Base-by-base conservation (phyloP, 1,284 basidiomycete species). In the Exsudoporus floridanus region DNA sequence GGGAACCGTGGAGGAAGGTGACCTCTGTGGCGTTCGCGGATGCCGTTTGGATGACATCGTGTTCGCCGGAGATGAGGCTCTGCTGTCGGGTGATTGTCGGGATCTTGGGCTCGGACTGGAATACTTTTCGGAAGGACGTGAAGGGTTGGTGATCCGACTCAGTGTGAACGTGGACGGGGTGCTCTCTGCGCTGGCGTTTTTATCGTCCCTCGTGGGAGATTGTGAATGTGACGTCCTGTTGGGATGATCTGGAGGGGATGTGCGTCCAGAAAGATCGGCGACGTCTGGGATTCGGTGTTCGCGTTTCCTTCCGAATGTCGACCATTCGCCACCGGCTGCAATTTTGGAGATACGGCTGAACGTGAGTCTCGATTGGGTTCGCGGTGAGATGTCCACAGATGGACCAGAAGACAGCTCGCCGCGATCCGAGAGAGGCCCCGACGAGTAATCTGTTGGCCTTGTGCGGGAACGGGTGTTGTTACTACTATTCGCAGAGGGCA, bases 281-380 rank as follows among this genome's bases (percentile, higher is more conserved):
- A 48, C 48, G 42, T 60, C 59, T 34, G 58, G 44, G n/a, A 53
- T 19, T 45, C 51, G 52, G 25, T 56, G 62, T 19, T 54, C 53
- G 36, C 62, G 64, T 41, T 62, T 64, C 44, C 72, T 63, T 18
- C 77, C 77, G 63, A 77, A 78, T 9, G 75, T 77, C 13, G 77
- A 69, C 77, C 75, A 78, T 46, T 69, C 71, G 7, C 70, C 68
- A 23, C 60, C 59, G 0, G 64, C 49, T 3, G 67, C 55, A 21
- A 69, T 46, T 28, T 59, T 62, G 53, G 66, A 70, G 37, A 59
- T 56, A 55, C 58, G 70, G 42, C 47, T 64, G 42, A 57, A 53
- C 38, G 52, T 54, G 53, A 53, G 46, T 49, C 40, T 48, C 12
- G 62, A 43, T 31, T 54, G 55, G 4, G 54, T 50, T 43, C 40